phyloP scores from a whole-genome alignment of 441 rosid species.

The Pelargonium cotyledonis region DNA sequence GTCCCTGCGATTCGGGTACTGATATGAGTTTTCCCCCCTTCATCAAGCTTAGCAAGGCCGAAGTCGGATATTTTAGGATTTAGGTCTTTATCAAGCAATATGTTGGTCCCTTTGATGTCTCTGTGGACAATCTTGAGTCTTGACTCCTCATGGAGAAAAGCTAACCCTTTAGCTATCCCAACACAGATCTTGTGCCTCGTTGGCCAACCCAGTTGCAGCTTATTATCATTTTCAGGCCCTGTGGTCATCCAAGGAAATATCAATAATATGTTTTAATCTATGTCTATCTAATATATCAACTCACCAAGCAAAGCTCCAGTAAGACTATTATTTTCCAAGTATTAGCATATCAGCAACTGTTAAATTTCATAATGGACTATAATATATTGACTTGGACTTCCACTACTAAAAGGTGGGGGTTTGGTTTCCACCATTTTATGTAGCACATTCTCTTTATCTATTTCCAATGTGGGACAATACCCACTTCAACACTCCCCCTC shows the following conservation, averaged over 20 bases:
- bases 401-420: too few species aligned
- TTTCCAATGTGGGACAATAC: too few species aligned
- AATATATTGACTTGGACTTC: too few species aligned
- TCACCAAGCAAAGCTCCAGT: too few species aligned
- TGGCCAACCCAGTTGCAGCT: conserved; percentile 45
- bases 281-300: too few species aligned
- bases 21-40: conserved; percentile 49
- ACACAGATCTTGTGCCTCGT: conserved; percentile 43
- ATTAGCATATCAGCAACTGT: too few species aligned
- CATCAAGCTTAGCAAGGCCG: conserved; percentile 59
- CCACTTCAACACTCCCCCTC: too few species aligned
- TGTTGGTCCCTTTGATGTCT: conserved; percentile 66
- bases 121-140: conserved; percentile 58
- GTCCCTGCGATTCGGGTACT: conserved; percentile 68
- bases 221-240: conserved; percentile 40
- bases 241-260: conserved; percentile 16
- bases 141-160: conserved; percentile 62
- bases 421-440: too few species aligned
- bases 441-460: too few species aligned
- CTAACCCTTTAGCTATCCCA: conserved; percentile 61
- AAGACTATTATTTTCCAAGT: too few species aligned
- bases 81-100: conserved; percentile 42
- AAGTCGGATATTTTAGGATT: conserved; percentile 73
- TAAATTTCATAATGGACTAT: too few species aligned
- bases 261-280: too few species aligned